These are phyloP conservation scores for Aspergillus terreus DNA, from an alignment of 2,329 filamentous ascomycete genomes.

Conservation along the genomic window DNA sequence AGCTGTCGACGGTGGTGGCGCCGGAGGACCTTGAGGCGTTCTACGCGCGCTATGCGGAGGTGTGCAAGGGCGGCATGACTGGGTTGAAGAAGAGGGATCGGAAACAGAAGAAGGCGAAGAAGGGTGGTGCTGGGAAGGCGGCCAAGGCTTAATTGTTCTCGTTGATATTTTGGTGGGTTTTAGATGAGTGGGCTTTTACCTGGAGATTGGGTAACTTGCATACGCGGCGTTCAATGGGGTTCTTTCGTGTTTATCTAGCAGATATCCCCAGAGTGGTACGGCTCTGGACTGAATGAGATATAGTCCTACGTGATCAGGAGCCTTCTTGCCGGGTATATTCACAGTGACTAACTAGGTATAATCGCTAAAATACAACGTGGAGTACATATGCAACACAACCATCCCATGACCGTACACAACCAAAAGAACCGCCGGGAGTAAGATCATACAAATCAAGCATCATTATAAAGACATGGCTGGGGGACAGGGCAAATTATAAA, in stretches of 20 bases:
- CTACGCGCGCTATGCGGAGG: slow-evolving; percentile 79
- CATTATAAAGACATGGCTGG: slow-evolving; percentile 3
- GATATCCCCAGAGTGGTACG: neutral
- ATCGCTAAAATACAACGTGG: slow-evolving; percentile 15
- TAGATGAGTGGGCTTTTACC: neutral
- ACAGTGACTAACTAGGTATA: neutral
- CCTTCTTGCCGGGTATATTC: neutral
- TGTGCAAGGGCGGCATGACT: slow-evolving; percentile 85
- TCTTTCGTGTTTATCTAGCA: slow-evolving; percentile 4
- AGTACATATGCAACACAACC: slow-evolving; percentile 10
- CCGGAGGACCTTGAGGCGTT: slow-evolving; percentile 74
- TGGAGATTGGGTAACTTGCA: slow-evolving; percentile 12
- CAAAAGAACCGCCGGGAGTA: neutral
- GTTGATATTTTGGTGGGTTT: slow-evolving; percentile 5
- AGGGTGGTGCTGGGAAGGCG: slow-evolving; percentile 30
- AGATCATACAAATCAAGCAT: slow-evolving; percentile 3
- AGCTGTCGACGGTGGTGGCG: slow-evolving; percentile 78
- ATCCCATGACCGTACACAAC: slow-evolving; percentile 8
- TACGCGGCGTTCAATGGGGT: slow-evolving; percentile 23
- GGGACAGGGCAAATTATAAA: neutral
- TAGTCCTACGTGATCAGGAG: neutral
- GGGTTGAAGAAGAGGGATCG: slow-evolving; percentile 89
- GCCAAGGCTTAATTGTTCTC: slow-evolving; percentile 25
- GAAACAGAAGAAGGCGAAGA: slow-evolving; percentile 74
- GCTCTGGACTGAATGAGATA: neutral